Base-by-base conservation (phyloP, 192 early-diverging fungal species). In the Backusella mclennaniae region DNA sequence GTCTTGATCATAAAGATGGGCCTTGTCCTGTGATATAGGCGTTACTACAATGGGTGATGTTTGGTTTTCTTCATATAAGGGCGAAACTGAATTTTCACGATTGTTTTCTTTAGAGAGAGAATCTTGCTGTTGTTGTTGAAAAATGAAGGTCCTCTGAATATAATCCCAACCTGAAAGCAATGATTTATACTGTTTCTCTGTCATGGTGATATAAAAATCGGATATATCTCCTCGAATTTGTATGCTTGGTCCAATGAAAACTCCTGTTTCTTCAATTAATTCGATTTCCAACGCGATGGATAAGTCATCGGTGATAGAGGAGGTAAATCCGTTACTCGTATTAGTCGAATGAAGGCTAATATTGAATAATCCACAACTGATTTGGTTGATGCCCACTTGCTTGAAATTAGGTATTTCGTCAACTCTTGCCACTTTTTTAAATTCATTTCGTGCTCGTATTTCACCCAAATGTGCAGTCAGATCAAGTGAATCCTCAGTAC, bases 281-380 rank as follows among this genome's bases (percentile, higher is more conserved):
- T 88, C 67, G 17, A 92, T 78, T 3, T 78, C 78, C 71, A 93
- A 85, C 26, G 84, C 82, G 69, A 94, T 78, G 75, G 91, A 87
- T 0, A 94, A 81, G 74, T 95, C 88, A 52, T 93, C 89, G 0
- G 95, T 81, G 26, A 96, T 92, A 67, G 87, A 83, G 69, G 87
- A 78, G 17, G 70, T 29, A 19, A 26, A 12, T 19, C 29, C 11
- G 69, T 69, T 39, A 41, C 4, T 71, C 9, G 36, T 19, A 17
- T 75, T 23, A 33, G n/a, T 35, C 68, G 87, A 79, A 75, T 88
- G 17, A 11, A 79, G 73, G 49, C 49, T 75, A 85, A 89, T 69
- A 66, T 89, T 83, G 84, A 92, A 68, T 67, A 94, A 73, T 31
- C 84, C 86, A 63, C 91, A 82, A 8, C 83, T 87, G 44, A 94